Evolutionary conservation across 1,284 basidiomycete genomes (phyloP).

Genomic region (Inonotus hispidus): DNA sequence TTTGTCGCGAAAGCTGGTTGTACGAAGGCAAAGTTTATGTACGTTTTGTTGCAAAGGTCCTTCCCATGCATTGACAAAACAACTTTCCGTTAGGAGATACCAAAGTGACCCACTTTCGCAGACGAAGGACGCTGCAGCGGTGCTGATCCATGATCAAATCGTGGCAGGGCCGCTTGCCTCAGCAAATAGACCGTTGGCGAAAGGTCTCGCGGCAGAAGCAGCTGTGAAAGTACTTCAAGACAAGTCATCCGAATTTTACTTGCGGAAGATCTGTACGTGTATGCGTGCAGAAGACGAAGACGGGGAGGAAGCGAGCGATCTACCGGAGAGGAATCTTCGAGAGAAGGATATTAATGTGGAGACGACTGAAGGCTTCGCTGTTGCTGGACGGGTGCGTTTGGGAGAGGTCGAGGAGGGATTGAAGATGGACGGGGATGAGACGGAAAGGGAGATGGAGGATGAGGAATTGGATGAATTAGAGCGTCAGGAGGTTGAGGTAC

Average conservation of each 20-base stretch:
- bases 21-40: constrained; percentile 40
- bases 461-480: constrained; percentile 17
- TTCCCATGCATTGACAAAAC: neutral
- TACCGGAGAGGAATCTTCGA: constrained; percentile 1
- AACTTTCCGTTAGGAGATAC: constrained; percentile 38
- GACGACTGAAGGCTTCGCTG: constrained; percentile 14
- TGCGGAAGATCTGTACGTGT: constrained; percentile 54
- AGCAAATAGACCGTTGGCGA: constrained; percentile 50
- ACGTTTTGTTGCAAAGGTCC: constrained; percentile 19
- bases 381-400: constrained; percentile 3
- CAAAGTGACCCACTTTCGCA: constrained; percentile 39
- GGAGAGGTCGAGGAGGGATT: neutral
- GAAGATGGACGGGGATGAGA: neutral
- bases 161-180: constrained; percentile 57
- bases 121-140: constrained; percentile 44
- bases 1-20: constrained; percentile 60
- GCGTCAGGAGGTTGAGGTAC: constrained; percentile 15
- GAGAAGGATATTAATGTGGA: constrained; percentile 13
- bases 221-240: constrained; percentile 50
- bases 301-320: neutral
- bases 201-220: constrained; percentile 57
- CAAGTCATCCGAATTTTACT: constrained; percentile 34
- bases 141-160: constrained; percentile 52
- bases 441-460: neutral
- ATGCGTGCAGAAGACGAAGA: constrained; percentile 15